Percentiles rank a stretch among this genome's conserved stretches.
Conservation (phyloP, 306 rosid genomes). For the Comarum palustre region DNA sequence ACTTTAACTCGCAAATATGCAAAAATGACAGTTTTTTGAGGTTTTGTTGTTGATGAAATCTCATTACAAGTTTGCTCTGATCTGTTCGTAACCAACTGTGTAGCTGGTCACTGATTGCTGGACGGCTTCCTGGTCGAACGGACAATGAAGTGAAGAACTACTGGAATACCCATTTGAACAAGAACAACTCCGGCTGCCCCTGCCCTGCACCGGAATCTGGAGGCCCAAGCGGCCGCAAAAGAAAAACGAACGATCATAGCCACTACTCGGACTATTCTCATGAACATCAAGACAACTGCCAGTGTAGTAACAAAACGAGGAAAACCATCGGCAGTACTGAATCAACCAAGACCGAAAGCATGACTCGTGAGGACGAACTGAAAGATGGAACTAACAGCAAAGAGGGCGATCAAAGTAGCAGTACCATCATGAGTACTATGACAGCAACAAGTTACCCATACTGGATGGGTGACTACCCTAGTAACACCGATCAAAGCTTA, state of each 20-base stretch:
- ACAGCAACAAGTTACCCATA: not conserved
- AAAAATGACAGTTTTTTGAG: not conserved
- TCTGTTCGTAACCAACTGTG: not conserved
- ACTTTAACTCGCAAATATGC: not conserved
- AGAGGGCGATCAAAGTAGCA: not conserved
- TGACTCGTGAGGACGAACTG: not conserved
- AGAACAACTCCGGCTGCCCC: slow-evolving; percentile 15
- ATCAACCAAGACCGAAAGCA: not conserved
- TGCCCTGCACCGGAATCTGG: not conserved
- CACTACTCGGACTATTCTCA: not conserved
- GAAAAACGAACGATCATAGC: not conserved
- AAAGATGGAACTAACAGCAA: not conserved
- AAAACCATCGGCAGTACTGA: not conserved
- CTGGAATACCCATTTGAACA: slow-evolving; percentile 71
- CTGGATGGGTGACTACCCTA: not conserved
- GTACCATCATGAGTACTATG: not conserved
- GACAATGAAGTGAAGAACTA: slow-evolving; percentile 62
- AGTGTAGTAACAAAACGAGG: not conserved
- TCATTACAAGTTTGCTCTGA: not conserved
- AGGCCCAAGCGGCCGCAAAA: not conserved
- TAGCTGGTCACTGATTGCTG: slow-evolving; percentile 72
- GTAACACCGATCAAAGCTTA: not conserved
- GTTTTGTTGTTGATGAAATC: too few species aligned
- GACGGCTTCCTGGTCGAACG: slow-evolving; percentile 64
- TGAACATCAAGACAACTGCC: not conserved